Evolutionary conservation across 129 eudicot genomes (phyloP).

Genomic region (Flaveria brownii): DNA sequence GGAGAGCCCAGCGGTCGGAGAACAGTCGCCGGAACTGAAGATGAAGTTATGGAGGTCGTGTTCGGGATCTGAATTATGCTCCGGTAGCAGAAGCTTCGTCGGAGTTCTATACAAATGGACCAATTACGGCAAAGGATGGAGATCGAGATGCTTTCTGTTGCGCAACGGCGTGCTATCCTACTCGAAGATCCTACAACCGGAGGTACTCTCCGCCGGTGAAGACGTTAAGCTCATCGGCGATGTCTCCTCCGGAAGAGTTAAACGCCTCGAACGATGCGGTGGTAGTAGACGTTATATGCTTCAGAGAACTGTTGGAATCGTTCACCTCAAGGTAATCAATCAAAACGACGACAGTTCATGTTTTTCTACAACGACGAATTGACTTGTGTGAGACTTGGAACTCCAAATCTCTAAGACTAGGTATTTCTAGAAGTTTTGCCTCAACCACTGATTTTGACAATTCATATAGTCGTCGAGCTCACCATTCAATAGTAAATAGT

Average conservation of each 20-base stretch:
- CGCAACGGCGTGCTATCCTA: conserved; percentile 70
- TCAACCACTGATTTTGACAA: too few relatives aligned
- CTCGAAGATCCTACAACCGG: conserved; percentile 55
- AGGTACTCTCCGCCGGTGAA: conserved; percentile 37
- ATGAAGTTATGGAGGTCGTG: conserved; percentile 33
- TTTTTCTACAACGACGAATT: too few relatives aligned
- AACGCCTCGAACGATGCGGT: conserved; percentile 27
- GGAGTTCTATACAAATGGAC: conserved; percentile 84
- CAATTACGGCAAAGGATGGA: conserved; percentile 86
- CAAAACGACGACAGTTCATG: background rate
- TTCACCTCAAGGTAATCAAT: conserved; percentile 41
- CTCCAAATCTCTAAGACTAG: too few relatives aligned
- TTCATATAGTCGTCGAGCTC: too few relatives aligned
- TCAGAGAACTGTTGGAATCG: conserved; percentile 29
- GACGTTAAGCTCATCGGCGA: conserved; percentile 71
- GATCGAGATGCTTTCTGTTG: conserved; percentile 73
- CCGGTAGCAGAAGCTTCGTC: conserved; percentile 44
- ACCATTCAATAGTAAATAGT: too few relatives aligned
- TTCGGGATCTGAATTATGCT: conserved; percentile 21
- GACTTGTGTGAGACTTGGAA: too few relatives aligned
- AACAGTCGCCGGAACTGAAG: conserved; percentile 24
- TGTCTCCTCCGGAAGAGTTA: conserved; percentile 11
- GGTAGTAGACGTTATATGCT: conserved; percentile 15
- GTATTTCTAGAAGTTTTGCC: too few relatives aligned
- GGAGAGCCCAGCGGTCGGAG: conserved; percentile 34